Evolutionary conservation across 2,329 filamentous ascomycete species (phyloP), one percentile per base, ranked within the genome.

Genomic region (Davidsoniella australis): DNA sequence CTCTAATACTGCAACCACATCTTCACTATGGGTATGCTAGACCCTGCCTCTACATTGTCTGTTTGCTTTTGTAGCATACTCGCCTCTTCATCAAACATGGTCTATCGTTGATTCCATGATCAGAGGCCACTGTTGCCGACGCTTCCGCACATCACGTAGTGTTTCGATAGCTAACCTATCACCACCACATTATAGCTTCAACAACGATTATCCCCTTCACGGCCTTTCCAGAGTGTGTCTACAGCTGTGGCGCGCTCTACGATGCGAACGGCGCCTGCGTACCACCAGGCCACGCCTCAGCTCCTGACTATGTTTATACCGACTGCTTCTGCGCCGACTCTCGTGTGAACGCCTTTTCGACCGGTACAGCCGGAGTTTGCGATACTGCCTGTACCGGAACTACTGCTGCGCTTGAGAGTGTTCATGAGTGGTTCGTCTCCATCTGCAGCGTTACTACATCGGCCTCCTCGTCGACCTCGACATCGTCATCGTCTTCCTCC

Each of bases 201-300:
- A 75, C 72, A 10, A 75, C 73, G 5, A 67, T 80, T 54, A 66
- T 76, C 40, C 75, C 76, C 45, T 75, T 78, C 56, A 55, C 58
- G 43, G 62, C 68, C 40, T 72, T 85, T 45, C 82, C 82, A 4
- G 60, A 70, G 23, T 86, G 82, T 58, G 80, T 76, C 8, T 61
- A 66, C 18, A 54, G 59, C 43, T 86, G 82, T 58, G 69, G 71
- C 41, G 61, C 67, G 24, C 74, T 86, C 41, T 77, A 72, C 59
- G 74, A 84, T 62, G 85, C 82, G 51, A 83, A 87, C 59, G 73
- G 72, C 42, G 76, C 69, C 54, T 93, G 86, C 63, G 71, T 81
- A 1, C 80, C 81, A 3, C 74, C 73, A 3, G 50, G 47, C 14
- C 39, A 41, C 39, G 40, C 47, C 14, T 69, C 65, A 20, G 68